These are phyloP conservation scores for Pseudonitzschia pungens DNA, from an alignment of 108 stramenopile species.

Conservation along the genomic window DNA sequence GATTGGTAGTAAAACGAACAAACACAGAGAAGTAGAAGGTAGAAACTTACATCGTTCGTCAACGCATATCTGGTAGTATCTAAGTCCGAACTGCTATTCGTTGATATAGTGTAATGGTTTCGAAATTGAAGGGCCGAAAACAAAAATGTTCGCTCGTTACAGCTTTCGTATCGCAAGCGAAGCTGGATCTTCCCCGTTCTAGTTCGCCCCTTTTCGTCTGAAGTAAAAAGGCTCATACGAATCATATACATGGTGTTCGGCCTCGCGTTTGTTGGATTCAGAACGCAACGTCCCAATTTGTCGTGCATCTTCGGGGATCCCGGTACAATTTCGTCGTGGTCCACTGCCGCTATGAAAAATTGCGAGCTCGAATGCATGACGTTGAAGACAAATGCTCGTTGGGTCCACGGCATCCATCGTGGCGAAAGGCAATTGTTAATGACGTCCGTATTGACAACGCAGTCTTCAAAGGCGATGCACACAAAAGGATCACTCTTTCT, in stretches of 20 bases:
- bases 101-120: constrained; percentile 14
- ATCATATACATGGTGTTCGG: constrained; percentile 20
- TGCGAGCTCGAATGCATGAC: constrained; percentile 33
- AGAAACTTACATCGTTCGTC: constrained; percentile 26
- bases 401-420: constrained; percentile 74
- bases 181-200: constrained; percentile 20
- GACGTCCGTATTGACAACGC: constrained; percentile 66
- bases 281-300: constrained; percentile 22
- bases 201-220: neutral
- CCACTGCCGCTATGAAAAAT: neutral
- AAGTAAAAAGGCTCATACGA: constrained; percentile 10
- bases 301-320: constrained; percentile 15
- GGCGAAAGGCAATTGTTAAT: constrained; percentile 69
- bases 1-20: neutral
- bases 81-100: constrained; percentile 7
- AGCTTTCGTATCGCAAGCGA: constrained; percentile 22
- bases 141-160: constrained; percentile 8
- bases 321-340: constrained; percentile 21
- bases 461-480: constrained; percentile 68
- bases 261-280: constrained; percentile 28
- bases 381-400: constrained; percentile 73
- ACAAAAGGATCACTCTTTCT: constrained; percentile 72
- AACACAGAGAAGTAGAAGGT: too few relatives aligned
- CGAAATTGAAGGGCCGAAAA: constrained; percentile 2
- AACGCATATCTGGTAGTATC: constrained; percentile 7